Conservation (phyloP, 2,329 filamentous ascomycete genomes). For the Anisogramma anomala region DNA sequence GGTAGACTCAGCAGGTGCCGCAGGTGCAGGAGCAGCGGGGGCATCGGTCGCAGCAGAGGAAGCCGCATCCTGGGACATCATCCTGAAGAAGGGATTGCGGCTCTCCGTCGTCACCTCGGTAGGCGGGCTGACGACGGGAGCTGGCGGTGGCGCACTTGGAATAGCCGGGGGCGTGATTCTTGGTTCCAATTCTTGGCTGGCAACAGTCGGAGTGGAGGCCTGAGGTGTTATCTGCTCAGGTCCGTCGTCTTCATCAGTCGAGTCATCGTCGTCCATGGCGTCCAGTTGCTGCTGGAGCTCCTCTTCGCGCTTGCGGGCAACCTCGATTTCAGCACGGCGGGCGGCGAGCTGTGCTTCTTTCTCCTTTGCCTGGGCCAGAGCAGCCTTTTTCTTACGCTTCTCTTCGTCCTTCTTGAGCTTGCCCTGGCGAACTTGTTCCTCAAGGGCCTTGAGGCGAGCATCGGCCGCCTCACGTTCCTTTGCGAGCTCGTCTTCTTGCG, state of each 20-base stretch:
- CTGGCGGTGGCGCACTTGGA: conserved; percentile 37
- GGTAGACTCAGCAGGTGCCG: conserved; percentile 51
- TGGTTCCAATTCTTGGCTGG: conserved; percentile 43
- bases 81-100: conserved; percentile 90
- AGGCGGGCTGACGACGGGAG: conserved; percentile 41
- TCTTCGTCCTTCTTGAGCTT: conserved; percentile 96
- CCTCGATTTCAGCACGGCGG: conserved; percentile 83
- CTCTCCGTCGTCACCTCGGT: conserved; percentile 60
- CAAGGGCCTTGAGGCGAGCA: conserved; percentile 74
- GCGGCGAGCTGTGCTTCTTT: conserved; percentile 76
- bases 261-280: conserved; percentile 58
- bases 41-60: conserved; percentile 31
- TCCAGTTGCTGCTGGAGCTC: conserved; percentile 83
- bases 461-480: conserved; percentile 71
- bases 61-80: conserved; percentile 54
- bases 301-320: conserved; percentile 76
- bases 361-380: conserved; percentile 73
- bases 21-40: conserved; percentile 25
- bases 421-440: conserved; percentile 85
- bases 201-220: conserved; percentile 45
- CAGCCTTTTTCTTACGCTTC: conserved; percentile 83
- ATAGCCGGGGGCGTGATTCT: conserved; percentile 33
- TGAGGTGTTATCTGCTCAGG: conserved; percentile 57
- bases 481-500: conserved; percentile 69
- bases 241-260: conserved; percentile 71